Evolutionary conservation across 1,284 basidiomycete species (phyloP).

Genomic region (Rhodotorula sp.): DNA sequence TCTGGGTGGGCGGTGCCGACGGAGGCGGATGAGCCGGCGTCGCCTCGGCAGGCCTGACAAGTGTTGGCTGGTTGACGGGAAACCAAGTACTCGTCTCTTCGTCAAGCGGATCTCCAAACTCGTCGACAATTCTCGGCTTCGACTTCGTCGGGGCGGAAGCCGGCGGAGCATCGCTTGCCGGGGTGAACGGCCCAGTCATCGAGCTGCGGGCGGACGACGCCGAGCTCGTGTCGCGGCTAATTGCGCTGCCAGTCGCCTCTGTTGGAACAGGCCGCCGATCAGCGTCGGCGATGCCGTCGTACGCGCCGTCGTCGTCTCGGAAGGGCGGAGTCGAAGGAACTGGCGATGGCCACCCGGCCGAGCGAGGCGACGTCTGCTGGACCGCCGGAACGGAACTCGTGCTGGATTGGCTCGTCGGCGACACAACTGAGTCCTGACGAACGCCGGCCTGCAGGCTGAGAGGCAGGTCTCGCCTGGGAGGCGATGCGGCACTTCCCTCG

Average conservation of each 20-base stretch:
- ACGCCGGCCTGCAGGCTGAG: background rate
- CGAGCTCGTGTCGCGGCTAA: constrained; percentile 8
- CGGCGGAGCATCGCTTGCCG: constrained; percentile 11
- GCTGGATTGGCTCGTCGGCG: background rate
- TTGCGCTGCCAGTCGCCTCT: background rate
- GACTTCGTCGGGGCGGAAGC: background rate
- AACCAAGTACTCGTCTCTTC: constrained; percentile 28
- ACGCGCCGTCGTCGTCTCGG: constrained; percentile 22
- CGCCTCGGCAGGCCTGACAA: background rate
- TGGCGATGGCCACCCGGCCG: no score
- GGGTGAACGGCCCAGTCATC: constrained; percentile 29
- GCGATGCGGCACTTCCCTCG: no score
- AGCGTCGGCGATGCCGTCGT: constrained; percentile 12
- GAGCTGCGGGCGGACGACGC: constrained; percentile 31
- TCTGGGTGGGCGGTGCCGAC: background rate
- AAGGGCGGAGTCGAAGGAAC: constrained; percentile 15
- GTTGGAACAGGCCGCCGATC: background rate
- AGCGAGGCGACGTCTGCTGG: no score
- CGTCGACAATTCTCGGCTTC: constrained; percentile 14
- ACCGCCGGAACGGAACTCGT: background rate
- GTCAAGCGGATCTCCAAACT: constrained; percentile 33
- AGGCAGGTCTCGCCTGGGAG: no score
- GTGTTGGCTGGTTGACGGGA: constrained; percentile 22
- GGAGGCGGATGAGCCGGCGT: background rate
- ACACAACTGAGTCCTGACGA: background rate